A percentile compares a stretch with the other conserved stretches of the same genome.
phyloP scores from a whole-genome alignment of 169 alveolate species.

The Plasmodium adleri region DNA sequence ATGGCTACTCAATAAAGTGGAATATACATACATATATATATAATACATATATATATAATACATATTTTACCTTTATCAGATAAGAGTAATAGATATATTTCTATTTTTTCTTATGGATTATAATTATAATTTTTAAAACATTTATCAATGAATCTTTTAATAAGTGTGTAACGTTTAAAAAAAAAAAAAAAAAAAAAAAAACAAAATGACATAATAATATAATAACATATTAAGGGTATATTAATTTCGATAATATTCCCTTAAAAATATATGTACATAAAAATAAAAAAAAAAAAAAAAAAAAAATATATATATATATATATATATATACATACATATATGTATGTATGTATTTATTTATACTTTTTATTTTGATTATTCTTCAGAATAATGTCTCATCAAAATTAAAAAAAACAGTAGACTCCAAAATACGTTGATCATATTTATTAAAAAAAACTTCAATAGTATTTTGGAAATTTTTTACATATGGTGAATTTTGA shows the following conservation, averaged over 20 bases:
- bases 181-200: neutral
- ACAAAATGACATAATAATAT: too few species aligned
- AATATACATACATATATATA: neutral
- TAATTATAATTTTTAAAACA: slow-evolving; percentile 27
- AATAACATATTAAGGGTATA: neutral
- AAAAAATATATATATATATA: neutral
- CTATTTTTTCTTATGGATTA: slow-evolving; percentile 44
- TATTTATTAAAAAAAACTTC: slow-evolving; percentile 73
- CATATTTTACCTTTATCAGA: slow-evolving; percentile 9
- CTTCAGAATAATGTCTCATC: slow-evolving; percentile 63
- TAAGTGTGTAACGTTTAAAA: slow-evolving; percentile 1
- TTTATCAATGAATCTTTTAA: neutral
- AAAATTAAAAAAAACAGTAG: slow-evolving; percentile 69
- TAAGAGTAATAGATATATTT: slow-evolving; percentile 31
- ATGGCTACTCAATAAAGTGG: too few species aligned
- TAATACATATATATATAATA: slow-evolving; percentile 4
- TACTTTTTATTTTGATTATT: neutral
- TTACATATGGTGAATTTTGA: slow-evolving; percentile 51
- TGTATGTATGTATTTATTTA: neutral
- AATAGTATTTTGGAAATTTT: slow-evolving; percentile 27
- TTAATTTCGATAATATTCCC: slow-evolving; percentile 65
- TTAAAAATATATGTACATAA: neutral
- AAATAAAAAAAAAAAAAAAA: slow-evolving; percentile 6
- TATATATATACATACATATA: neutral
- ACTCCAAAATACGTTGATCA: slow-evolving; percentile 73